A percentile compares a stretch with the other conserved stretches of the same genome.
phyloP scores from a whole-genome alignment of 2,329 filamentous ascomycete genomes.

The Curvularia eragrostidis region DNA sequence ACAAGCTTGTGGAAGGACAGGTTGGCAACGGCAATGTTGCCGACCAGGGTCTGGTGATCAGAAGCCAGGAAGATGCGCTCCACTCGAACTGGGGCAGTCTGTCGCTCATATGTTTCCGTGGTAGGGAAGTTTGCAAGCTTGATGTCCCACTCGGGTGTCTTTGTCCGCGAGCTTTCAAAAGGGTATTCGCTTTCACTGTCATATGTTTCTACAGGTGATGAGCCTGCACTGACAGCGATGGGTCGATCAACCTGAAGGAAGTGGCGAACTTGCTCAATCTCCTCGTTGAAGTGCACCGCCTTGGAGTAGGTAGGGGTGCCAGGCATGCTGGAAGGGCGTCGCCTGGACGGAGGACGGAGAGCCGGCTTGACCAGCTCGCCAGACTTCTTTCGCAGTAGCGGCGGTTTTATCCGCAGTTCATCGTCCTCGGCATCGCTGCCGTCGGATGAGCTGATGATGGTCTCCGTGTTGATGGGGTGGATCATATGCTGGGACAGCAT shows the following conservation, averaged over 20 bases:
- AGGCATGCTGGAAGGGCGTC: conserved; percentile 93
- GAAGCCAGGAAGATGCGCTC: conserved; percentile 86
- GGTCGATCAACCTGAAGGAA: conserved; percentile 94
- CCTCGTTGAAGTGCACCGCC: conserved; percentile 97
- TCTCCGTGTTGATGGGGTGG: conserved; percentile 54
- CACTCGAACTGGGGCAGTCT: conserved; percentile 73
- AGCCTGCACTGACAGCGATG: conserved; percentile 92
- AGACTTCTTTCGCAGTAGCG: conserved; percentile 97
- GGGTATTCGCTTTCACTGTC: conserved; percentile 91
- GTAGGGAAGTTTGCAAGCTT: conserved; percentile 81
- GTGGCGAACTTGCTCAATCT: conserved; percentile 93
- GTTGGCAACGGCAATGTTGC: conserved; percentile 84
- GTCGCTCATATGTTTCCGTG: conserved; percentile 65
- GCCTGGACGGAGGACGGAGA: conserved; percentile 76
- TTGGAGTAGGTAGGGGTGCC: conserved; percentile 96
- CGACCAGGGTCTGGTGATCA: conserved; percentile 86
- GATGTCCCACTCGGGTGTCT: conserved; percentile 82
- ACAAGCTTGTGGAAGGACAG: conserved; percentile 88
- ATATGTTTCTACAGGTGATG: conserved; percentile 87
- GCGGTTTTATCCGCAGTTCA: conserved; percentile 72
- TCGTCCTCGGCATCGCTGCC: conserved; percentile 64
- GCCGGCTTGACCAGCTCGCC: conserved; percentile 95
- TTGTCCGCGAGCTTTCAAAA: conserved; percentile 63
- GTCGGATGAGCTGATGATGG: conserved; percentile 53
- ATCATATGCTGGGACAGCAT: conserved; percentile 55